Evolutionary conservation across 2,329 filamentous ascomycete species (phyloP).

Genomic region (Bipolaris zeicola): DNA sequence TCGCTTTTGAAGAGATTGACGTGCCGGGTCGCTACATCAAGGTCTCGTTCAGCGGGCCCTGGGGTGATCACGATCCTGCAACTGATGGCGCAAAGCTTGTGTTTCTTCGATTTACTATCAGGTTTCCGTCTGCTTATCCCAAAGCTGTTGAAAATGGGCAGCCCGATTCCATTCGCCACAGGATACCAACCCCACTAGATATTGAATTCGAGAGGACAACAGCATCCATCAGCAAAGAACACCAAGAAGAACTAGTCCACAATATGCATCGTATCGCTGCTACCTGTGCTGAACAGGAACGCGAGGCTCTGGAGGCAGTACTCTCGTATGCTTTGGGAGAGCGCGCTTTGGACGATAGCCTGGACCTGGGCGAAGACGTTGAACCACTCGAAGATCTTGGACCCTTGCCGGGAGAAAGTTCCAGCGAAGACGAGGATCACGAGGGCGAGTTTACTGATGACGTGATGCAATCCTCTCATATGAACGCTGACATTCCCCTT

Average conservation of each 20-base stretch:
- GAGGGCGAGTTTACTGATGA: constrained; percentile 58
- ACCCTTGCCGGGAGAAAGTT: constrained; percentile 67
- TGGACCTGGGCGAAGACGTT: constrained; percentile 55
- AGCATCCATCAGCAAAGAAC: constrained; percentile 57
- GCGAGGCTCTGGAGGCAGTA: constrained; percentile 66
- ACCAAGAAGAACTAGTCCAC: constrained; percentile 54
- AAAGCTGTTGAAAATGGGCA: constrained; percentile 50
- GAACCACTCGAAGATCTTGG: constrained; percentile 56
- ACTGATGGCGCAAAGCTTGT: constrained; percentile 50
- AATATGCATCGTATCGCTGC: constrained; percentile 62
- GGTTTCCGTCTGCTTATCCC: constrained; percentile 64
- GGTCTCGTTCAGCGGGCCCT: constrained; percentile 65
- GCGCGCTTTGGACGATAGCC: constrained; percentile 62
- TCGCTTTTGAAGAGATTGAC: constrained; percentile 64
- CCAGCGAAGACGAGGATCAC: constrained; percentile 78
- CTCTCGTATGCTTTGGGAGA: constrained; percentile 66
- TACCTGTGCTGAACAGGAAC: constrained; percentile 58
- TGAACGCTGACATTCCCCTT: constrained; percentile 68
- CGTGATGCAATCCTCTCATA: constrained; percentile 59
- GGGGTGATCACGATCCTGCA: constrained; percentile 53
- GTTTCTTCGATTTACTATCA: constrained; percentile 63
- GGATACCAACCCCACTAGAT: constrained; percentile 51
- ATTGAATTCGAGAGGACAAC: constrained; percentile 64
- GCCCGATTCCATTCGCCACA: constrained; percentile 34
- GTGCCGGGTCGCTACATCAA: constrained; percentile 59